Evolutionary conservation across 2,329 filamentous ascomycete genomes (phyloP), one percentile per base, ranked within the genome.

Genomic region (Colletotrichum spaethianum): DNA sequence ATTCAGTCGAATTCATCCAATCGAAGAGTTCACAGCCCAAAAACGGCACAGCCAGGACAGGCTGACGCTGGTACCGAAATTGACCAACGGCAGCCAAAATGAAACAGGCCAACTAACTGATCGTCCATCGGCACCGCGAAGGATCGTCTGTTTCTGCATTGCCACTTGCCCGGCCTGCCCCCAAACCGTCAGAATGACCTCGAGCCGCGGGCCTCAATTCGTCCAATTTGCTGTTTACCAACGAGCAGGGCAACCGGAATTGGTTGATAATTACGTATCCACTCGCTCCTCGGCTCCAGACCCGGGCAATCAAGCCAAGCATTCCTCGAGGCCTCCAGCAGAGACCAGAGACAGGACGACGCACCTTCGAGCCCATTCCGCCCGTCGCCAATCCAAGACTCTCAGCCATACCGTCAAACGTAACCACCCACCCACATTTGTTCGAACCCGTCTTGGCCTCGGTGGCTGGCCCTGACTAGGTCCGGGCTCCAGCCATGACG

Each of bases 281-380:
- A 50, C 42, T 40, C 61, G 26, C 20, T 40, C 33, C 16, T 53
- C 57, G 18, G 56, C 38, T 68, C 16, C 33, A 68, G 42, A 55
- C 50, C 48, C 18, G 5, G 26, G 61, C 48, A 44, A 46, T 20
- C 38, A 70, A 64, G 70, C 70, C 70, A 72, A 72, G 70, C 53
- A 60, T 67, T 67, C 40, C 53, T 69, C 53, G 70, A 72, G 65
- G 70, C 70, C 70, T 72, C 70, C 69, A 28, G 31, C 38, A 60
- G 60, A 31, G 63, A 36, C 50, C 56, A 36, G 46, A 44, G 50
- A 38, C 33, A 5, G 33, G 50, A 28, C n/a, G 55, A 18, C 6
- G n/a, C 18, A 20, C n/a, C 36, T n/a, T 31, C 20, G 46, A 52
- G 65, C 26, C 65, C 57, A 33, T 44, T 33, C 40, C 23, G 33